Evolutionary conservation across 257 asterid genomes (phyloP).

Genomic region (Hygrophila difformis): DNA sequence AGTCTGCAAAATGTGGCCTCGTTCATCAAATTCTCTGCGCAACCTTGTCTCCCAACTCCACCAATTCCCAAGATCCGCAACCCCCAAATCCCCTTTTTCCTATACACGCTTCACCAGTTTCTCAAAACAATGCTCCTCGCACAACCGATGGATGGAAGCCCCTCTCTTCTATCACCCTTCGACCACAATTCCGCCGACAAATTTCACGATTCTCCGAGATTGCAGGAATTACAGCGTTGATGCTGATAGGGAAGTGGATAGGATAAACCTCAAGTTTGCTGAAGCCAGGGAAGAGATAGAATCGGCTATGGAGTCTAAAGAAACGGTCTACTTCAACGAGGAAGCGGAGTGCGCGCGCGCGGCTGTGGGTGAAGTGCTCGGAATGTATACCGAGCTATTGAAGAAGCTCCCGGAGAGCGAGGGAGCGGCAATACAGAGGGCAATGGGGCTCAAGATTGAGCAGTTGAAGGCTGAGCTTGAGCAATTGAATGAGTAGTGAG

Average conservation of each 20-base stretch:
- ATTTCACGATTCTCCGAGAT: slow-evolving; percentile 19
- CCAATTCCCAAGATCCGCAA: too few relatives aligned
- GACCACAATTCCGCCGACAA: slow-evolving; percentile 21
- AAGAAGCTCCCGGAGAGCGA: slow-evolving; percentile 50
- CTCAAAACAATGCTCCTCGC: slow-evolving; percentile 2
- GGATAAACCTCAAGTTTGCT: slow-evolving; percentile 83
- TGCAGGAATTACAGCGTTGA: slow-evolving; percentile 47
- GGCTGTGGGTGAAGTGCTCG: slow-evolving; percentile 67
- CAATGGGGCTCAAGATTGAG: slow-evolving; percentile 96
- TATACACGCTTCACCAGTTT: too few relatives aligned
- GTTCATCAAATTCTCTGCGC: slow-evolving; percentile 29
- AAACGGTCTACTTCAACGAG: slow-evolving; percentile 84
- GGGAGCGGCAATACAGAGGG: slow-evolving; percentile 60
- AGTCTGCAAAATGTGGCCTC: slow-evolving; percentile 58
- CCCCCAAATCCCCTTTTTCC: too few relatives aligned
- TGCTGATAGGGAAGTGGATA: slow-evolving; percentile 60
- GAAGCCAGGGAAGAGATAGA: slow-evolving; percentile 99
- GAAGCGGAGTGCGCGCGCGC: slow-evolving; percentile 96
- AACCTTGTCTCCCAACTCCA: slow-evolving; percentile 23
- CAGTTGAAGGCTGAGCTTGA: slow-evolving; percentile 86
- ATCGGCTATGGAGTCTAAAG: slow-evolving; percentile 89
- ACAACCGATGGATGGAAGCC: slow-evolving; percentile 14
- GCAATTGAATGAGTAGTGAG: slow-evolving; percentile 75
- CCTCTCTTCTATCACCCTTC: slow-evolving; percentile 17
- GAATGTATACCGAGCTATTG: slow-evolving; percentile 54